phyloP scores from a whole-genome alignment of 805 yeast species.

The Dipodascus geniculatus region DNA sequence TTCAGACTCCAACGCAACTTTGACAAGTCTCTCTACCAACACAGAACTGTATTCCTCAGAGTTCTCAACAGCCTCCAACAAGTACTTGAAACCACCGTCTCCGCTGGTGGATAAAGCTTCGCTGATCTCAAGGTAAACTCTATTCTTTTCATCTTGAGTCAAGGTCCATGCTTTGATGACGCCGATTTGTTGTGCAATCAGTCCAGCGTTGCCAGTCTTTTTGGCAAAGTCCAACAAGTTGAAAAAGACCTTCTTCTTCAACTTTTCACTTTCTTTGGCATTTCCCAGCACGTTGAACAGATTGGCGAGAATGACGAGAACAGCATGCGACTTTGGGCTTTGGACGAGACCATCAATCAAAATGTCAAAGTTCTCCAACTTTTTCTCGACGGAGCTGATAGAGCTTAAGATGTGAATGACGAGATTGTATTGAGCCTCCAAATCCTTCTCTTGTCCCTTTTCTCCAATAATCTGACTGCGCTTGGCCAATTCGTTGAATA shows the following conservation, averaged over 20 bases:
- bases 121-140: constrained; percentile 19
- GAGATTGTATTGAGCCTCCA: constrained; percentile 30
- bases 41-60: constrained; percentile 5
- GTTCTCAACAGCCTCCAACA: constrained; percentile 14
- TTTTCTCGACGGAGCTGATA: constrained; percentile 21
- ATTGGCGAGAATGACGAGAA: constrained; percentile 27
- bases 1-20: constrained; percentile 16
- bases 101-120: constrained; percentile 14
- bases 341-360: constrained; percentile 5
- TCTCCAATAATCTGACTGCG: constrained; percentile 12
- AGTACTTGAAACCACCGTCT: constrained; percentile 13
- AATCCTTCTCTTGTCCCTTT: constrained; percentile 26
- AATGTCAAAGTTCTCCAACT: not conserved
- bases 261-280: constrained; percentile 12
- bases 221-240: constrained; percentile 25
- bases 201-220: constrained; percentile 21
- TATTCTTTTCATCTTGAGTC: constrained; percentile 16
- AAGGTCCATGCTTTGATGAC: constrained; percentile 27
- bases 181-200: constrained; percentile 27
- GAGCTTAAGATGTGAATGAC: constrained; percentile 25
- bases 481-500: constrained; percentile 4
- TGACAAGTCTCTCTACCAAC: constrained; percentile 18
- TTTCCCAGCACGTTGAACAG: constrained; percentile 29
- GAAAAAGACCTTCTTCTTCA: constrained; percentile 23
- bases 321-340: constrained; percentile 13